Conservation (phyloP, 495 filamentous ascomycete species). For the Schizothecium vesticola region DNA sequence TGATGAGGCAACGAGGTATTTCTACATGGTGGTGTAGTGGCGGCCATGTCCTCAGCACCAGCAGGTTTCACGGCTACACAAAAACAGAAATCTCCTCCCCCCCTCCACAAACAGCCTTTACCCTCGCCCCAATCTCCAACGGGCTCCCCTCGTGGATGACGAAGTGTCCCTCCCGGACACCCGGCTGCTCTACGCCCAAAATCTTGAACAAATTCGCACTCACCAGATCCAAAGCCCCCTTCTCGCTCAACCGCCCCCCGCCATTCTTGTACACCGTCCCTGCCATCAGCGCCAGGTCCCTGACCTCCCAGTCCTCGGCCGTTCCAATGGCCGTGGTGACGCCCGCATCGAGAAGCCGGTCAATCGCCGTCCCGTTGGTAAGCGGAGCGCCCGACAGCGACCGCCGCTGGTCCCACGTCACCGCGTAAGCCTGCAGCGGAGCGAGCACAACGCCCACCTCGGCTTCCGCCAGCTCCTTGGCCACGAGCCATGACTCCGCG, state of each 20-base stretch:
- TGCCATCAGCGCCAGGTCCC: constrained; percentile 43
- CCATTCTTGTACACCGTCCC: constrained; percentile 47
- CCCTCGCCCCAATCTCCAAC: constrained; percentile 37
- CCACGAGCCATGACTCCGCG: constrained; percentile 45
- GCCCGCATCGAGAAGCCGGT: constrained; percentile 40
- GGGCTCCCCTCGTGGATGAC: constrained; percentile 44
- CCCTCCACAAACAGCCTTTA: constrained; percentile 36
- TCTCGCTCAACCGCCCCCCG: constrained; percentile 43
- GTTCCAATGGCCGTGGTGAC: constrained; percentile 42
- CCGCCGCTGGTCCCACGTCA: constrained; percentile 43
- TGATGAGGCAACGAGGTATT: constrained; percentile 36
- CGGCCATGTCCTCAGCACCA: neutral
- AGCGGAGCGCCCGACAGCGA: constrained; percentile 47
- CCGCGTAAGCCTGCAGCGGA: constrained; percentile 38
- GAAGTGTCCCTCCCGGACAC: constrained; percentile 31
- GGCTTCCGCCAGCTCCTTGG: constrained; percentile 41
- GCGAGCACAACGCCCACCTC: constrained; percentile 45
- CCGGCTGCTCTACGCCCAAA: constrained; percentile 33
- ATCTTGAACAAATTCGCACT: constrained; percentile 45
- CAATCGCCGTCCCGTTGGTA: constrained; percentile 46
- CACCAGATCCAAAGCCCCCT: constrained; percentile 34
- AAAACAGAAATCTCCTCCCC: constrained; percentile 32
- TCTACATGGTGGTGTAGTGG: constrained; percentile 27
- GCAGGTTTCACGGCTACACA: neutral
- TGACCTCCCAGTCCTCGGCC: constrained; percentile 46